Conservation (phyloP, 2,329 filamentous ascomycete genomes). For the Stagonosporopsis rhizophila region DNA sequence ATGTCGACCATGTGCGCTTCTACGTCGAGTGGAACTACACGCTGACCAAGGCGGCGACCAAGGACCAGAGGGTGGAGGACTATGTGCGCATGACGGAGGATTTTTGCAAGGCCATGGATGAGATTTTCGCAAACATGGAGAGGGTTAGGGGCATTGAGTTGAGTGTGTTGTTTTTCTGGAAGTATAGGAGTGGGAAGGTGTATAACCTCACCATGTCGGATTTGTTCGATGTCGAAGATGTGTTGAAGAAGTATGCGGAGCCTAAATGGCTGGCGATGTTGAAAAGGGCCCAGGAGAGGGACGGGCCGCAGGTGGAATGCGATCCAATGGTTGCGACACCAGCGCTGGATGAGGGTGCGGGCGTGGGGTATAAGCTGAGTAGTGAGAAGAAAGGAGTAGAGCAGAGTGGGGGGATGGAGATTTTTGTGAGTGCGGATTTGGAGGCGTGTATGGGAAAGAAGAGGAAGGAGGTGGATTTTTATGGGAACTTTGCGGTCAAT, state of each 20-base stretch:
- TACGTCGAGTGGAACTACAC: slow-evolving; percentile 49
- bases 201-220: slow-evolving; percentile 47
- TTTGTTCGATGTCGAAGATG: slow-evolving; percentile 45
- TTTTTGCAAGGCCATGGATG: slow-evolving; percentile 43
- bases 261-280: slow-evolving; percentile 41
- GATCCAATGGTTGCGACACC: slow-evolving; percentile 17
- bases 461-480: slow-evolving; percentile 44
- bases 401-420: slow-evolving; percentile 47
- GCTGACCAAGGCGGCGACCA: slow-evolving; percentile 28
- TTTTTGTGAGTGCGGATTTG: slow-evolving; percentile 43
- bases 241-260: slow-evolving; percentile 44
- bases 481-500: slow-evolving; percentile 45
- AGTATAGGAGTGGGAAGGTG: slow-evolving; percentile 40
- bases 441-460: slow-evolving; percentile 41
- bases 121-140: slow-evolving; percentile 33
- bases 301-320: slow-evolving; percentile 8
- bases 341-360: slow-evolving; percentile 29
- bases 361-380: slow-evolving; percentile 46
- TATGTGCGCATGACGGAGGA: slow-evolving; percentile 42
- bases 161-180: slow-evolving; percentile 47
- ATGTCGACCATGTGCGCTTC: slow-evolving; percentile 41
- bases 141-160: slow-evolving; percentile 42
- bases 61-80: slow-evolving; percentile 30
- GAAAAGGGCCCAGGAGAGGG: background rate
- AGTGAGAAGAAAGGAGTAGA: slow-evolving; percentile 42